Evolutionary conservation across 768 basidiomycete genomes (phyloP), one percentile per base, ranked within the genome.

Genomic region (Royoungia palumana): DNA sequence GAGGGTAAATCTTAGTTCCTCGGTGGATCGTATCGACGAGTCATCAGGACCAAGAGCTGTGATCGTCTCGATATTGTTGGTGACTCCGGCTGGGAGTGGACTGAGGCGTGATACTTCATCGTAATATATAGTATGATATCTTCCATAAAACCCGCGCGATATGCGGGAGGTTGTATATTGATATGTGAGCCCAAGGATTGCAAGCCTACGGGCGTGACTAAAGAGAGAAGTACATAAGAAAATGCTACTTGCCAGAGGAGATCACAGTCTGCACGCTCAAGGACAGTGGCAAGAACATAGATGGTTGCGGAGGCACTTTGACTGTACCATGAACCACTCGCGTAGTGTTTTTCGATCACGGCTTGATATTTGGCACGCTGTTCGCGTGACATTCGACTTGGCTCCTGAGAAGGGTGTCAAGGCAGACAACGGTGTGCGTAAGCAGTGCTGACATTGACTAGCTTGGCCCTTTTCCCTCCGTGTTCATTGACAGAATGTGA

Each of bases 51-150:
- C 80, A 21, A 83, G 70, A 0, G 83, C 78, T 45, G 76, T 74
- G 51, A 73, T 63, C 14, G 74, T 70, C 44, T 74, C 72, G 7
- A 73, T 69, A 56, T 59, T 75, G 47, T 55, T 63, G 6, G 56
- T 54, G 4, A 60, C 55, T 3, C 69, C 65, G 20, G 77, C 72
- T 27, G 72, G 68, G 38, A 80, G 75, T 8, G 85, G 82, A 63
- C 96, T 96, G 38, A 98, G 80, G 12, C 96, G 85, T 3, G 82
- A 87, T 39, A 97, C 96, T 70, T 98, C 96, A 68, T 96, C 94
- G 46, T 84, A 70, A 68, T 88, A 96, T 24, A 92, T 73, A 2
- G 78, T 64, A 46, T 95, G 87, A 59, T 85, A 87, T 54, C 74
- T 75, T 54, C 96, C 92, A 67, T 98, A 99, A 45, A 75, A 76